These are phyloP conservation scores for Xylariaceae sp. DNA, from an alignment of 2,329 filamentous ascomycete species.

Conservation along the genomic window DNA sequence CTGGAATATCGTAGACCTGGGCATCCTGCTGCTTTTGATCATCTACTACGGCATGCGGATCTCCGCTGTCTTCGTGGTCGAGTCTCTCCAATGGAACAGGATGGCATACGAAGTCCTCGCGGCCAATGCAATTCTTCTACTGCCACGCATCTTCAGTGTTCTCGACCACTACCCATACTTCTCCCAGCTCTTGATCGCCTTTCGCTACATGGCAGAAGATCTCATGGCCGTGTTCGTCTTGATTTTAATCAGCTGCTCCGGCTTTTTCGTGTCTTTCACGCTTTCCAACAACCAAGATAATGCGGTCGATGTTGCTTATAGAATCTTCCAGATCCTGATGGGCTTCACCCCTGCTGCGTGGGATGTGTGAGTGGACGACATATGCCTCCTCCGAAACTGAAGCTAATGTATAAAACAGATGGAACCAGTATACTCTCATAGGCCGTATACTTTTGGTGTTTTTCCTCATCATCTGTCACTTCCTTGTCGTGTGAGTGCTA, in stretches of 20 bases:
- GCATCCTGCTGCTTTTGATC: conserved; percentile 78
- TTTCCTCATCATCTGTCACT: conserved; percentile 92
- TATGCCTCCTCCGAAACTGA: background rate
- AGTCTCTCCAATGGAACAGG: conserved; percentile 67
- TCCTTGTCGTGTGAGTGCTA: conserved; percentile 70
- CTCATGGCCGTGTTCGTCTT: conserved; percentile 78
- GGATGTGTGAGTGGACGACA: conserved; percentile 59
- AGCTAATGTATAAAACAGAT: conserved; percentile 39
- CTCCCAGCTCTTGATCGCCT: conserved; percentile 88
- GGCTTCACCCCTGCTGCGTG: conserved; percentile 93
- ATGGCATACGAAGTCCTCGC: conserved; percentile 93
- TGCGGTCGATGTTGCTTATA: conserved; percentile 73
- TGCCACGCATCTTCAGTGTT: conserved; percentile 87
- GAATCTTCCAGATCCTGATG: conserved; percentile 90
- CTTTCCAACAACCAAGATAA: conserved; percentile 68
- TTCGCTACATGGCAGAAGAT: conserved; percentile 89
- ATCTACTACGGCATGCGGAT: conserved; percentile 86
- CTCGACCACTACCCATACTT: conserved; percentile 96
- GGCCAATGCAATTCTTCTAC: conserved; percentile 80
- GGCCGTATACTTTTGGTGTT: conserved; percentile 71
- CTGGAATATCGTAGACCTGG: conserved; percentile 93
- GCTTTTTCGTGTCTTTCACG: conserved; percentile 93
- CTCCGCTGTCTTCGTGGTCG: conserved; percentile 79
- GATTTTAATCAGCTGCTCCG: conserved; percentile 82
- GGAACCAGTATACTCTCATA: conserved; percentile 68